Evolutionary conservation across 2,329 filamentous ascomycete genomes (phyloP), one percentile per base, ranked within the genome.

Genomic region (Trematosphaeria pertusa): DNA sequence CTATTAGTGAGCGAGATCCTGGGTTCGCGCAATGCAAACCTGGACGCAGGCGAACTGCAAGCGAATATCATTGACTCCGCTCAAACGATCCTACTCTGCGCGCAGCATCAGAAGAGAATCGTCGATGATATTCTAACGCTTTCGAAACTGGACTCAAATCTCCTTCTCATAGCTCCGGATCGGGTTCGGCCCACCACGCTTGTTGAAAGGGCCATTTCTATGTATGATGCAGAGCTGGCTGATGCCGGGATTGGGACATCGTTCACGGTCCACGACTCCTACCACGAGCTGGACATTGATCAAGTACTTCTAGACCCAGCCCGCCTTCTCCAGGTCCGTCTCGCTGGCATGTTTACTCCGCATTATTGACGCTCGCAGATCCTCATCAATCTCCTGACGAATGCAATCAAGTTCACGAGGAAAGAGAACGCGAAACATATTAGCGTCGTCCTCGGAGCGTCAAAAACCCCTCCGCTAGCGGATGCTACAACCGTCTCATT

Each of bases 371-470:
- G 12, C 24, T 28, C 24, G 12, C 75, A 78, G 34, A 72, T 78
- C 3, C 63, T 74, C 0, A 60, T 72, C 20, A 72, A 72, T 21
- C 61, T 78, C 2, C 65, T 77, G n/a, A 77, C 75, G 7, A 77
- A 77, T 37, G 70, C 73, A 0, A 75, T 78, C 62, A 78, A 78
- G 43, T 78, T 78, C 51, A 78, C 74, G 0, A 64, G 72, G 24
- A 61, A 67, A 33, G 58, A 61, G 3, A 38, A 61, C 0, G 56
- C 46, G n/a, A 67, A 73, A 3, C 58, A 58, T 5, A 73, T 78
- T 44, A 68, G 58, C 0, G 67, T 78, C 4, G 69, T 63, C 18
- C 51, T 76, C 6, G 67, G 71, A 18, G 73, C 70, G 5, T 53
- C 54, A 3, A 18, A 35, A 1, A 46, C 85, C 1, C 48, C 24